These are phyloP conservation scores for Boletus speciosus DNA, from an alignment of 768 basidiomycete species.

Conservation along the genomic window DNA sequence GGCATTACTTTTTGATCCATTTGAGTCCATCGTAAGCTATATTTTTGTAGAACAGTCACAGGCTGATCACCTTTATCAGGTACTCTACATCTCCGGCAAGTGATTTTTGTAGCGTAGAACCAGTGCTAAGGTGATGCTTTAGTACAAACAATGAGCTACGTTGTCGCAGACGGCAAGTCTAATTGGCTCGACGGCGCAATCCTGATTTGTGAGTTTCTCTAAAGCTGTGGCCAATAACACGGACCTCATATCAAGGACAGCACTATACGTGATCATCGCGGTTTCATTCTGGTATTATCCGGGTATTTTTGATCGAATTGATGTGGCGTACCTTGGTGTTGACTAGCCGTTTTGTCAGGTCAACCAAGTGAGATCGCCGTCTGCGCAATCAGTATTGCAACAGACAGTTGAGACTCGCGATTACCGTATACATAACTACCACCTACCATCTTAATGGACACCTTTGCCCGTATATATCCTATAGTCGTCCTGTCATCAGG, in stretches of 20 bases:
- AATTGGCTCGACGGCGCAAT: constrained; percentile 83
- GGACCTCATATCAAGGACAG: constrained; percentile 30
- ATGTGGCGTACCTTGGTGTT: background rate
- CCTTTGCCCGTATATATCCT: background rate
- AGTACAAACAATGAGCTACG: constrained; percentile 84
- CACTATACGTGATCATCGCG: constrained; percentile 68
- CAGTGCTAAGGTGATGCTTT: constrained; percentile 6
- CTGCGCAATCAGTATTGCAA: constrained; percentile 10
- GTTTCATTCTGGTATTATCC: constrained; percentile 66
- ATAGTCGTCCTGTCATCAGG: constrained; percentile 4
- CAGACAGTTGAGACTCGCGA: background rate
- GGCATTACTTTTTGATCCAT: constrained; percentile 84
- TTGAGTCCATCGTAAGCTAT: constrained; percentile 65
- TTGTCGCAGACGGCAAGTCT: constrained; percentile 75
- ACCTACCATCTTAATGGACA: background rate
- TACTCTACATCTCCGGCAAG: constrained; percentile 38
- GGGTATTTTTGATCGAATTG: constrained; percentile 16
- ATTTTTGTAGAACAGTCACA: background rate
- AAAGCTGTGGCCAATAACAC: too few relatives aligned
- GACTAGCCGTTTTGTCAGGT: constrained; percentile 14
- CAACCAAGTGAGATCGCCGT: constrained; percentile 20
- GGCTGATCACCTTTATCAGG: constrained; percentile 20
- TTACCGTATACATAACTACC: background rate
- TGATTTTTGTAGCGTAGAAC: constrained; percentile 33
- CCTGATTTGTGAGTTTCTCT: constrained; percentile 54